Evolutionary conservation across 2,329 filamentous ascomycete genomes (phyloP).

Genomic region (Cladophialophora exuberans): DNA sequence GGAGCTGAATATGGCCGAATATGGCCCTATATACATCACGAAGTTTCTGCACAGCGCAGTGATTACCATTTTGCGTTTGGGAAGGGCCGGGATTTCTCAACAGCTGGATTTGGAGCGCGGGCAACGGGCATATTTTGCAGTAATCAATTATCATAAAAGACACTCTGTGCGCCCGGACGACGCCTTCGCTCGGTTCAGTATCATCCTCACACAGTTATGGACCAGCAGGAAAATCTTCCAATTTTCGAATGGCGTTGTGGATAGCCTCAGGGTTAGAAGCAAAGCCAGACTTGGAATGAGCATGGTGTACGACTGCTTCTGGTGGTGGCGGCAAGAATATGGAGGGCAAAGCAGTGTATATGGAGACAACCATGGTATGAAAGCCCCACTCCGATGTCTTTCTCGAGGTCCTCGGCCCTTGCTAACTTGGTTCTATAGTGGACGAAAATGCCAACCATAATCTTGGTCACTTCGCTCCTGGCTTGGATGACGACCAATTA

Average conservation of each 20-base stretch:
- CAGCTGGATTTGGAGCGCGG: constrained; percentile 6
- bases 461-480: neutral
- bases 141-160: constrained; percentile 7
- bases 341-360: constrained; percentile 6
- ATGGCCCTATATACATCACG: neutral
- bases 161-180: constrained; percentile 11
- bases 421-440: neutral
- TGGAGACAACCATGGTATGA: constrained; percentile 8
- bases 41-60: constrained; percentile 10
- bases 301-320: constrained; percentile 20
- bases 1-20: neutral
- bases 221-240: constrained; percentile 16
- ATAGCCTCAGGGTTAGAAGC: constrained; percentile 12
- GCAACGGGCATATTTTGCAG: constrained; percentile 9
- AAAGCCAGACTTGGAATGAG: constrained; percentile 15
- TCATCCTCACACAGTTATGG: constrained; percentile 20
- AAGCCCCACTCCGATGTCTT: neutral
- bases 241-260: constrained; percentile 4
- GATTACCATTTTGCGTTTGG: constrained; percentile 6
- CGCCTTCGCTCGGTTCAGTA: neutral
- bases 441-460: neutral
- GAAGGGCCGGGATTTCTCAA: neutral
- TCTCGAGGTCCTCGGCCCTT: neutral
- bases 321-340: constrained; percentile 20
- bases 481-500: neutral